A percentile compares a stretch with the other conserved stretches of the same genome.
Evolutionary conservation across 2,329 filamentous ascomycete genomes (phyloP).

Genomic region (Biscogniauxia marginata): DNA sequence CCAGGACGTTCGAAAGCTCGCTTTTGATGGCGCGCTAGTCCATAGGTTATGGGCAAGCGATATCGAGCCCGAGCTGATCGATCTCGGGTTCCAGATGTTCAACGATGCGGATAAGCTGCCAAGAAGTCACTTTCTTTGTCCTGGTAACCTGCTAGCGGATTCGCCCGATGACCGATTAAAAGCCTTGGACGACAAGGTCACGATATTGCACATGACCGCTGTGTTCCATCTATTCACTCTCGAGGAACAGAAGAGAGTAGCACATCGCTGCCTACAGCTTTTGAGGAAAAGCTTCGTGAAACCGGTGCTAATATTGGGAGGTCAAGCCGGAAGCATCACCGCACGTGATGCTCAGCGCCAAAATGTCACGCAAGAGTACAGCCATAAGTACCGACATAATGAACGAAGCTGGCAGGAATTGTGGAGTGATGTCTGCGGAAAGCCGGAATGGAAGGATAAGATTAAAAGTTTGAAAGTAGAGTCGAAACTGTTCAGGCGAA

Average conservation of each 20-base stretch:
- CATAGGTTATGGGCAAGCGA: constrained; percentile 35
- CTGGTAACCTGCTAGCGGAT: constrained; percentile 30
- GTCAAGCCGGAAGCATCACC: constrained; percentile 18
- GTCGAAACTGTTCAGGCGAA: constrained; percentile 19
- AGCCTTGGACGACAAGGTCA: constrained; percentile 32
- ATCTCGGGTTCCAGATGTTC: constrained; percentile 42
- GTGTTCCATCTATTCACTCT: constrained; percentile 42
- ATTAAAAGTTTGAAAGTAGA: constrained; percentile 22
- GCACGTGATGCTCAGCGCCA: constrained; percentile 5
- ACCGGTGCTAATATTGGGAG: constrained; percentile 32
- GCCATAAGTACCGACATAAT: constrained; percentile 21
- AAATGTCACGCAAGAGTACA: constrained; percentile 3
- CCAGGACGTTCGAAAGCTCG: constrained; percentile 43
- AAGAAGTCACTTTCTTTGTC: constrained; percentile 35
- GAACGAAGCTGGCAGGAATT: constrained; percentile 23
- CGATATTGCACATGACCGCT: constrained; percentile 30
- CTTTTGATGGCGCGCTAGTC: constrained; percentile 33
- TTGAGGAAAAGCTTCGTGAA: constrained; percentile 29
- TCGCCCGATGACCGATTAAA: constrained; percentile 30
- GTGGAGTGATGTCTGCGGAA: constrained; percentile 22
- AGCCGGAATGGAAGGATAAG: constrained; percentile 19
- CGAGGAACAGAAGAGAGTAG: constrained; percentile 31
- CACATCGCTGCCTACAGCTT: constrained; percentile 28
- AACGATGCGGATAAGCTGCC: constrained; percentile 34
- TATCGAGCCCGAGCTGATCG: constrained; percentile 37